Evolutionary conservation across 345 rosid genomes (phyloP).

Genomic region (Gossypium stocksii): DNA sequence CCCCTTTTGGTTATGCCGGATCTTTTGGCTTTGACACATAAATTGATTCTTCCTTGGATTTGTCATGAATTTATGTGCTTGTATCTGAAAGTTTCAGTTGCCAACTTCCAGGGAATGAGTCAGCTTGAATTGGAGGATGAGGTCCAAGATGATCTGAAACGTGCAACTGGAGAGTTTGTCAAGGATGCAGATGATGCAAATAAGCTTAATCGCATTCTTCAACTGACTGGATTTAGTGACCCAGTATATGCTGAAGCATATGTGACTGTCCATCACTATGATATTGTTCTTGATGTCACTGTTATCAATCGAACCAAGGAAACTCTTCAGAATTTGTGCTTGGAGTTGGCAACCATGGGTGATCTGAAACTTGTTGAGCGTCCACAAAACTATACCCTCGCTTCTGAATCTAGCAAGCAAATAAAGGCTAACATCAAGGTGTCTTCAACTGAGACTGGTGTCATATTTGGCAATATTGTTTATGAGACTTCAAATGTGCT

Average conservation of each 20-base stretch:
- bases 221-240: slow-evolving; percentile 97
- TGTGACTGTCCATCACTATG: slow-evolving; percentile 95
- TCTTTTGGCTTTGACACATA: not conserved
- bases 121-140: slow-evolving; percentile 98
- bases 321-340: slow-evolving; percentile 95
- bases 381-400: slow-evolving; percentile 95
- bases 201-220: slow-evolving; percentile 93
- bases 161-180: slow-evolving; percentile 96
- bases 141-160: slow-evolving; percentile 93
- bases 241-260: slow-evolving; percentile 99
- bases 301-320: slow-evolving; percentile 94
- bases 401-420: slow-evolving; percentile 92
- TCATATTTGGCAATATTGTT: slow-evolving; percentile 93
- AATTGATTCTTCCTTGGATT: not conserved
- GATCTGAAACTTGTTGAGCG: slow-evolving; percentile 98
- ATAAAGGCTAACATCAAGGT: slow-evolving; percentile 99
- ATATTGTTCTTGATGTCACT: slow-evolving; percentile 92
- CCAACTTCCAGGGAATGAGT: slow-evolving; percentile 78
- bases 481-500: slow-evolving; percentile 89
- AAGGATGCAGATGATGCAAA: slow-evolving; percentile 94
- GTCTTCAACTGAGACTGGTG: slow-evolving; percentile 97
- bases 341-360: slow-evolving; percentile 98
- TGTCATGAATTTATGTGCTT: not conserved
- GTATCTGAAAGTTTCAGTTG: slow-evolving; percentile 6
- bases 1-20: not conserved